These are phyloP conservation scores for Coemansia sp. DNA, from an alignment of 192 early-diverging fungal genomes.

Conservation along the genomic window DNA sequence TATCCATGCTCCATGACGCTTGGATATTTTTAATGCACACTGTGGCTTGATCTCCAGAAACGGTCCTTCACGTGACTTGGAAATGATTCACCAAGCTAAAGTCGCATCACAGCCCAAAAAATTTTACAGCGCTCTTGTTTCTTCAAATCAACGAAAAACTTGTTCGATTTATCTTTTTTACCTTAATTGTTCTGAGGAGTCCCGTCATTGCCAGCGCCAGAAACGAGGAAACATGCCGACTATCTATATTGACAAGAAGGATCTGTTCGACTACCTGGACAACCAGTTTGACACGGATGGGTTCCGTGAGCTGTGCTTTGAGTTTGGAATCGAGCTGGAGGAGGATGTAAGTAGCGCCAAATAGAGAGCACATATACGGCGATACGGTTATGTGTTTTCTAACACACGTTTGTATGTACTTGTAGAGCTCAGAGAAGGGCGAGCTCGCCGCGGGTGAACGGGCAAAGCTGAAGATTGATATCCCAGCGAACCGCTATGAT, in stretches of 20 bases:
- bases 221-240: slow-evolving; percentile 95
- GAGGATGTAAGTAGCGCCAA: slow-evolving; percentile 70
- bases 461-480: slow-evolving; percentile 92
- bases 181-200: too few relatives aligned
- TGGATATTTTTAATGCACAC: too few relatives aligned
- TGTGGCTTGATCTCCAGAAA: too few relatives aligned
- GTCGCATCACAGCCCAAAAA: too few relatives aligned
- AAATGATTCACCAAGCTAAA: too few relatives aligned
- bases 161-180: too few relatives aligned
- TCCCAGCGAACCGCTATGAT: slow-evolving; percentile 98
- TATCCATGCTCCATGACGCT: too few relatives aligned
- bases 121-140: too few relatives aligned
- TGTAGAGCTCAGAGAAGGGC: slow-evolving; percentile 36
- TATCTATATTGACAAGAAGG: slow-evolving; percentile 88
- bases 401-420: neutral
- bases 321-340: slow-evolving; percentile 98
- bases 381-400: neutral
- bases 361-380: neutral
- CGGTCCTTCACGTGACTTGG: too few relatives aligned
- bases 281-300: slow-evolving; percentile 71
- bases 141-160: too few relatives aligned
- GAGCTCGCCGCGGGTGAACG: slow-evolving; percentile 56
- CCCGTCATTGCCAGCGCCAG: too few relatives aligned
- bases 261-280: slow-evolving; percentile 80
- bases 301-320: slow-evolving; percentile 98